phyloP scores from a whole-genome alignment of 2,329 filamentous ascomycete species.

The Cercospora canescens region DNA sequence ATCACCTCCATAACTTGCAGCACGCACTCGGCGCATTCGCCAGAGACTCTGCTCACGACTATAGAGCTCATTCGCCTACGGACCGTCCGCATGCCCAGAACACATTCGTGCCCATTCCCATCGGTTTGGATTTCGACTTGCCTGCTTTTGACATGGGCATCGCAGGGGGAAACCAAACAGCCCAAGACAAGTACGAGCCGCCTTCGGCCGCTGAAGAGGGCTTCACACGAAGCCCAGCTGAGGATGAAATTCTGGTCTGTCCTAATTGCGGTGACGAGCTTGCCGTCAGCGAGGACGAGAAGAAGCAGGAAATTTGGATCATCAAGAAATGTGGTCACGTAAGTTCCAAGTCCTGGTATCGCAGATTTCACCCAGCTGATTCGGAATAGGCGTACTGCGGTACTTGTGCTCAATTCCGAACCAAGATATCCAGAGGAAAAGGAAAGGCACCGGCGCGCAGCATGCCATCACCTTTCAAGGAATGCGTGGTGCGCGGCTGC shows the following conservation, averaged over 20 bases:
- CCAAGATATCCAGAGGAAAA: constrained; percentile 12
- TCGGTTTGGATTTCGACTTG: constrained; percentile 40
- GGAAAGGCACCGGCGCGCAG: constrained; percentile 28
- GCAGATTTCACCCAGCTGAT: constrained; percentile 11
- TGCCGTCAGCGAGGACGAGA: constrained; percentile 65
- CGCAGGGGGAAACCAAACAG: constrained; percentile 30
- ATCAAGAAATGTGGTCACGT: constrained; percentile 92
- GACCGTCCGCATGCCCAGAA: too few species aligned
- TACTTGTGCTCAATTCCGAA: constrained; percentile 47
- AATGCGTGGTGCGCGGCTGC: constrained; percentile 49
- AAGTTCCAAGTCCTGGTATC: constrained; percentile 38
- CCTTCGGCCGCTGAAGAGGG: constrained; percentile 68
- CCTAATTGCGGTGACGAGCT: constrained; percentile 85
- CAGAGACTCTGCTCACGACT: background rate
- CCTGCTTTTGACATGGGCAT: constrained; percentile 47
- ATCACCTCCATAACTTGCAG: background rate
- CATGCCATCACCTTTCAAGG: constrained; percentile 42
- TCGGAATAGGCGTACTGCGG: constrained; percentile 53
- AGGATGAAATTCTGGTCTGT: constrained; percentile 75
- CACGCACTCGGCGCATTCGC: background rate
- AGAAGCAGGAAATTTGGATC: constrained; percentile 88
- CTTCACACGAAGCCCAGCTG: constrained; percentile 74
- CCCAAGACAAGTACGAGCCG: constrained; percentile 58
- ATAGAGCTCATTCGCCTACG: background rate
- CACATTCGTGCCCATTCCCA: background rate